These are phyloP conservation scores for Gymnopilus dilepis DNA, from an alignment of 768 basidiomycete species.

Conservation along the genomic window DNA sequence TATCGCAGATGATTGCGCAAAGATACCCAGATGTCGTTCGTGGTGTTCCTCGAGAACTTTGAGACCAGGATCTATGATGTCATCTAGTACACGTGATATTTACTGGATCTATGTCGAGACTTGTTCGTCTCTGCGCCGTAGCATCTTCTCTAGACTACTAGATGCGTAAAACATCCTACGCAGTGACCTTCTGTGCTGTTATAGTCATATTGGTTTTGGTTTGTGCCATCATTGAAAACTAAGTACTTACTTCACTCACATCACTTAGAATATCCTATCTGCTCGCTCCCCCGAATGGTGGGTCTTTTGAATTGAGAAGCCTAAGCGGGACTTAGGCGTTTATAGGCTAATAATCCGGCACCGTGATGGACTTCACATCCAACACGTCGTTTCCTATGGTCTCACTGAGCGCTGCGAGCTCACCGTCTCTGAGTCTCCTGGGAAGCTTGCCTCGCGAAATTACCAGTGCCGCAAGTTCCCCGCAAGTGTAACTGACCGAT, in stretches of 20 bases:
- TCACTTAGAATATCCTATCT: slow-evolving; percentile 60
- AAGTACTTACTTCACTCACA: not conserved
- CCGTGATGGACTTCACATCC: slow-evolving; percentile 51
- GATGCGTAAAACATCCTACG: slow-evolving; percentile 79
- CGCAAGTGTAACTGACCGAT: slow-evolving; percentile 49
- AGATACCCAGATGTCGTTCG: slow-evolving; percentile 74
- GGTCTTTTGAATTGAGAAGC: not conserved
- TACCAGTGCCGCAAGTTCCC: slow-evolving; percentile 74
- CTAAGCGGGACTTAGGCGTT: not conserved
- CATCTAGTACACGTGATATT: slow-evolving; percentile 1
- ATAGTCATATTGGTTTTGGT: slow-evolving; percentile 56
- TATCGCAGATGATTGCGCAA: slow-evolving; percentile 62
- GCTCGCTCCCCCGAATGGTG: slow-evolving; percentile 69
- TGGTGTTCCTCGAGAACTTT: slow-evolving; percentile 58
- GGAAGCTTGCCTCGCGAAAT: slow-evolving; percentile 53
- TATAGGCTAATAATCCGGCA: slow-evolving; percentile 50
- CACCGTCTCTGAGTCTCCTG: slow-evolving; percentile 51
- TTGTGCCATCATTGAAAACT: slow-evolving; percentile 28
- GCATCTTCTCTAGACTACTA: not conserved
- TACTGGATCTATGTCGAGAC: not conserved
- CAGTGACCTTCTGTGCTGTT: slow-evolving; percentile 64
- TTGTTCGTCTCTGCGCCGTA: not conserved
- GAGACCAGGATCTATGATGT: slow-evolving; percentile 16
- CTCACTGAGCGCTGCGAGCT: slow-evolving; percentile 63
- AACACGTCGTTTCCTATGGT: slow-evolving; percentile 61